Conservation (phyloP, 148 eudicot species). For the Beta vulgaris region DNA sequence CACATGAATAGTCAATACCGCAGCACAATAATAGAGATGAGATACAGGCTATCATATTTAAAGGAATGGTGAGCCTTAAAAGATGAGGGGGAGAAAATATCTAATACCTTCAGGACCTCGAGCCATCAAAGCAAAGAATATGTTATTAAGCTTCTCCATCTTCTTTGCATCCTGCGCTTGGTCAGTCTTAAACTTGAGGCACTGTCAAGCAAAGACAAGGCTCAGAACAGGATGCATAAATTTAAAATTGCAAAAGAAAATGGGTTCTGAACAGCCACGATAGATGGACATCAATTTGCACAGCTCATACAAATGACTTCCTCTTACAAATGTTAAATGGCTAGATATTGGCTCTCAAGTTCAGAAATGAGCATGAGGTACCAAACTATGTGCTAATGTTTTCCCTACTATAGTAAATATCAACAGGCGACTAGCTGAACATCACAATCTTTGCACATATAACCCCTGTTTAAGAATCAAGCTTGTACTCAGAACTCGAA, state of each 20-base stretch:
- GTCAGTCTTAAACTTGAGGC: slow-evolving; percentile 91
- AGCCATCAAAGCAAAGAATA: slow-evolving; percentile 84
- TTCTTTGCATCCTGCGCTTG: slow-evolving; percentile 93
- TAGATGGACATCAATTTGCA: background rate
- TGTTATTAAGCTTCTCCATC: slow-evolving; percentile 92
- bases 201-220: slow-evolving; percentile 31
- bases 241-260: no score
- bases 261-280: background rate
- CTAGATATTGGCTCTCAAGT: background rate
- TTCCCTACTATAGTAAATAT: background rate
- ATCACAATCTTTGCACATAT: no score
- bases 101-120: slow-evolving; percentile 88
- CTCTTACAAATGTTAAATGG: background rate
- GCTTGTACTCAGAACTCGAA: background rate
- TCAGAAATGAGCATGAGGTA: background rate
- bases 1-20: background rate
- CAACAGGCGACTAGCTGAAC: no score
- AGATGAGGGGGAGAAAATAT: background rate
- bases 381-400: background rate
- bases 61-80: background rate
- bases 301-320: background rate
- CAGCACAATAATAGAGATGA: background rate
- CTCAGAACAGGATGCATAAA: background rate
- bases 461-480: no score
- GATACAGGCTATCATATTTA: background rate